Conservation (phyloP, 805 yeast genomes). For the Candida silvicultrix region DNA sequence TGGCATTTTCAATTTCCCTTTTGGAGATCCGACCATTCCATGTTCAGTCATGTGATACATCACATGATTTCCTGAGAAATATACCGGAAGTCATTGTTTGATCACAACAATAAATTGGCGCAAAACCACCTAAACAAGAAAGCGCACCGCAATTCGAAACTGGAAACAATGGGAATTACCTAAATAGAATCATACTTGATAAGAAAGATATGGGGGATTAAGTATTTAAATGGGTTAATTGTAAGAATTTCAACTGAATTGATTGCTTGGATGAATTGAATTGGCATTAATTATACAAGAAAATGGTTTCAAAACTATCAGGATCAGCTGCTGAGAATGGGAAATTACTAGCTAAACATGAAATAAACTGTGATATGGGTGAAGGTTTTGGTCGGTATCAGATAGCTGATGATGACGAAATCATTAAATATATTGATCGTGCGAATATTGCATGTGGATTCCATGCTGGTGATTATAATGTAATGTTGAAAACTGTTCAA, state of each 20-base stretch:
- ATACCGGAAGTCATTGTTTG: no score
- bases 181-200: background rate
- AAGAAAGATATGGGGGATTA: background rate
- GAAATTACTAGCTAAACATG: constrained; percentile 5
- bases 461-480: constrained; percentile 34
- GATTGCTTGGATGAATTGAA: no score
- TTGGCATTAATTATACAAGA: background rate
- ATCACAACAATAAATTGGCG: no score
- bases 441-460: constrained; percentile 37
- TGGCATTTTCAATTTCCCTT: background rate
- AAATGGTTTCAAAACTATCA: background rate
- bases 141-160: no score
- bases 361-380: constrained; percentile 30
- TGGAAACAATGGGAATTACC: background rate
- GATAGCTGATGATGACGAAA: constrained; percentile 33
- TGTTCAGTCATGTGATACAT: background rate
- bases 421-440: constrained; percentile 32
- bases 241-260: no score
- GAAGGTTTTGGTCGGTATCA: constrained; percentile 32
- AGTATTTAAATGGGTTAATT: no score
- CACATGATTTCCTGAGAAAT: no score
- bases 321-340: background rate
- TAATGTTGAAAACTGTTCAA: constrained; percentile 28
- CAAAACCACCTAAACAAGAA: background rate
- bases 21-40: background rate